Evolutionary conservation across 495 filamentous ascomycete species (phyloP), one percentile per base, ranked within the genome.

Genomic region (Neurospora sp.): DNA sequence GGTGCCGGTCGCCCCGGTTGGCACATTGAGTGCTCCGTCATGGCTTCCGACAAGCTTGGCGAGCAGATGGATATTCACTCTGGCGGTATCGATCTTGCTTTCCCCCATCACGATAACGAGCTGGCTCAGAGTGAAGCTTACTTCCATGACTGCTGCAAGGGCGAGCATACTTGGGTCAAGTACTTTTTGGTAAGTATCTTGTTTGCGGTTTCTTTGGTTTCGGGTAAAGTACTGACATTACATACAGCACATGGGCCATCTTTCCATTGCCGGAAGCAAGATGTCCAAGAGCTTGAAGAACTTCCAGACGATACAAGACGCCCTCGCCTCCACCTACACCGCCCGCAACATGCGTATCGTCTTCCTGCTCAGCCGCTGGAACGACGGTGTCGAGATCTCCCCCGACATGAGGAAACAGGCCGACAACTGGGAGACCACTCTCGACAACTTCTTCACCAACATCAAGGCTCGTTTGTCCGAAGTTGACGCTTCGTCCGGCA

Each of bases 11-110:
- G 96, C 22, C 96, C 96, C 0, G 96, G 96, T 18, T 98, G 94
- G 96, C 96, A 98, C 81, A 98, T 99, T 69, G 95, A 99, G 84
- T 99, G 96, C 88, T 96, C 92, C 1, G 94, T 93, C 2, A 99
- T 99, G 96, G 94, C 94, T 1, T 94, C 91, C 3, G 91, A 93
- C 71, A 88, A 92, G 40, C 85, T 99, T 6, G 96, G 95, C 9
- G 84, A 88, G 53, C 84, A 88, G 71, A 92, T 99, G 81, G 96
- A 99, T 82, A 92, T 98, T 69, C 94, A 98, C 80, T 95, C 92
- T 27, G 96, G 96, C 9, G 96, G 96, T 44, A 91, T 97, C 70
- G 96, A 99, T 80, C 86, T 98, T 70, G 90, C 91, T 8, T 98
- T 98, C 81, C 96, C 96, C 1, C 96, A 99, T 81, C 96, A 98